A percentile compares a stretch with the other conserved stretches of the same genome.
Conservation (phyloP, 208 protist genomes). For the Trypanosoma scelopori region DNA sequence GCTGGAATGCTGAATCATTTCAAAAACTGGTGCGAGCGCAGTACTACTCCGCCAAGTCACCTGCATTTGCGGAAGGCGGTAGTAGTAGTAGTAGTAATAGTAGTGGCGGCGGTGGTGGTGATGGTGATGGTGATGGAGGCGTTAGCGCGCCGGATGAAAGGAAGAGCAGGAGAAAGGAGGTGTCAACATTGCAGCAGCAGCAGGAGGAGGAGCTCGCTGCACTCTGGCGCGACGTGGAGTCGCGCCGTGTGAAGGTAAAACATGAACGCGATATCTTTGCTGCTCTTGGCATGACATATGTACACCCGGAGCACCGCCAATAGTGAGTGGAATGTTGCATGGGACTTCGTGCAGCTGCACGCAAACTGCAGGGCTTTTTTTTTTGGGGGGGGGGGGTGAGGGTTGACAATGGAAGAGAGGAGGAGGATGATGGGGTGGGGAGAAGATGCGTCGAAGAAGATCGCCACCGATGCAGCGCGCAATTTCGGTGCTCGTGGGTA, state of each 20-base stretch:
- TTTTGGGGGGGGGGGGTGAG: too few relatives aligned
- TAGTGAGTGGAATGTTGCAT: constrained; percentile 28
- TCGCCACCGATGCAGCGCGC: too few relatives aligned
- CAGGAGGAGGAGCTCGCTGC: constrained; percentile 49
- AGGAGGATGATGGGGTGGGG: too few relatives aligned
- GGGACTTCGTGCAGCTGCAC: too few relatives aligned
- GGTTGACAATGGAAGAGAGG: too few relatives aligned
- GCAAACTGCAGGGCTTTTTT: too few relatives aligned
- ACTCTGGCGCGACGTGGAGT: constrained; percentile 54
- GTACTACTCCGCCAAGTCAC: constrained; percentile 41
- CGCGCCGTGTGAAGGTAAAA: constrained; percentile 60
- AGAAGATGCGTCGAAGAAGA: too few relatives aligned
- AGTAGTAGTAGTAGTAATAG: constrained; percentile 16
- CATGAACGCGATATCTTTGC: constrained; percentile 80
- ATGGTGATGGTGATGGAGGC: constrained; percentile 31
- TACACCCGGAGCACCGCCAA: constrained; percentile 67
- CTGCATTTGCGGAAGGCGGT: constrained; percentile 26
- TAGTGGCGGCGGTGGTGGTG: constrained; percentile 25
- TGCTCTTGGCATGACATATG: constrained; percentile 75
- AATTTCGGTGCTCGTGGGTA: too few relatives aligned
- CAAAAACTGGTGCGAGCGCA: constrained; percentile 58
- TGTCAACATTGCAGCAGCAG: constrained; percentile 28
- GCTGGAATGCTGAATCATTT: constrained; percentile 56
- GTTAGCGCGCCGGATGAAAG: constrained; percentile 10
- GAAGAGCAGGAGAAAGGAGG: constrained; percentile 10